Conservation (phyloP, 495 filamentous ascomycete genomes). For the Aspergillus taichungensis region DNA sequence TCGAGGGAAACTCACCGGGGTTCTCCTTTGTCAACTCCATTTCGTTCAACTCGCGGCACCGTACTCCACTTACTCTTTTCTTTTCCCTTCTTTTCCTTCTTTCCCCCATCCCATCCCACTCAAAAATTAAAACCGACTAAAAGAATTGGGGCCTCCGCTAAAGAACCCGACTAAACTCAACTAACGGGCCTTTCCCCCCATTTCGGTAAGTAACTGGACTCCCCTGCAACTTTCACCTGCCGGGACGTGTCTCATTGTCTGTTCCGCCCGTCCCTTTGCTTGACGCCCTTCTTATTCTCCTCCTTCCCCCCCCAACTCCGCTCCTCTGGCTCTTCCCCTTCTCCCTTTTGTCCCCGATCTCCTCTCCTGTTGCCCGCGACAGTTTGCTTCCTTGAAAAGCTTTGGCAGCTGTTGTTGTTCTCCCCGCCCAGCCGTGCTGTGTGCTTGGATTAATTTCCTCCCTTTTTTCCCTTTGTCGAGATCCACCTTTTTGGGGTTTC, state of each 20-base stretch:
- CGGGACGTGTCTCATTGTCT: constrained; percentile 11
- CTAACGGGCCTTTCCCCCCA: constrained; percentile 16
- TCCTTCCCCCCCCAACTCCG: constrained; percentile 1
- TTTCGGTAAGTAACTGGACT: constrained; percentile 14
- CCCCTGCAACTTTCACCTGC: constrained; percentile 12
- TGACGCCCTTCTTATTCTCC: constrained; percentile 1
- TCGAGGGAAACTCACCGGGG: too few species aligned
- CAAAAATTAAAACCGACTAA: constrained; percentile 1
- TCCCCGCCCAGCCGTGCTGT: constrained; percentile 28
- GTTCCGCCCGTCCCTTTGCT: constrained; percentile 8
- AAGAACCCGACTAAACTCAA: constrained; percentile 9
- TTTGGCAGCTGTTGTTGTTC: constrained; percentile 3
- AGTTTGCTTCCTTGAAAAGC: background rate
- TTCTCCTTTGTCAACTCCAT: too few species aligned
- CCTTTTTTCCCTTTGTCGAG: background rate
- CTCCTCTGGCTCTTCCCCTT: constrained; percentile 4
- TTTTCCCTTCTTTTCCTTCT: too few species aligned
- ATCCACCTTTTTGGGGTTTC: constrained; percentile 2
- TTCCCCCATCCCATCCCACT: background rate
- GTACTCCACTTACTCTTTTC: too few species aligned
- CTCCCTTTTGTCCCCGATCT: constrained; percentile 10
- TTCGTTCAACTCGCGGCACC: too few species aligned
- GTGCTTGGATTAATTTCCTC: constrained; percentile 15
- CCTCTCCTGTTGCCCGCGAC: constrained; percentile 14
- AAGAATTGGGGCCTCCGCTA: background rate